A percentile compares a stretch with the other conserved stretches of the same genome.
These are phyloP conservation scores for Geranium rotundifolium DNA, from an alignment of 345 rosid species.

Conservation along the genomic window DNA sequence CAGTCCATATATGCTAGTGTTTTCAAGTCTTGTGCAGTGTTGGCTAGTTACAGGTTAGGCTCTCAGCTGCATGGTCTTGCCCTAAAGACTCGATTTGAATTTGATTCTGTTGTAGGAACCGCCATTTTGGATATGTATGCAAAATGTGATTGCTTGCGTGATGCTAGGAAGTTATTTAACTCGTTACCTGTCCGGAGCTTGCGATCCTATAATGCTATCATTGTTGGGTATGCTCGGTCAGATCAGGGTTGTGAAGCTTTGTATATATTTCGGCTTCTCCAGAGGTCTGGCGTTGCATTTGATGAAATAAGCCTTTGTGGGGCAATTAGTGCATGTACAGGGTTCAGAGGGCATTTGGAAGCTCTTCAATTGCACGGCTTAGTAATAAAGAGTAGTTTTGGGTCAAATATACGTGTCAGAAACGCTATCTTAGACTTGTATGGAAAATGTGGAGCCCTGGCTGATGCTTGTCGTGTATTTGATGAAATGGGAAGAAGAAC, in stretches of 20 bases:
- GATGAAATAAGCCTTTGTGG: constrained; percentile 80
- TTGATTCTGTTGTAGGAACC: constrained; percentile 65
- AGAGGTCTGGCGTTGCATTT: constrained; percentile 49
- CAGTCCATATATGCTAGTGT: constrained; percentile 87
- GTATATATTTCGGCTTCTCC: constrained; percentile 38
- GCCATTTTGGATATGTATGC: constrained; percentile 92
- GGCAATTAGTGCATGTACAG: constrained; percentile 75
- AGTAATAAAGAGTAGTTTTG: constrained; percentile 43
- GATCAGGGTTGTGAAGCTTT: constrained; percentile 53
- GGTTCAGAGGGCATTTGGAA: constrained; percentile 41
- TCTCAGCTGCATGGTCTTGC: constrained; percentile 81
- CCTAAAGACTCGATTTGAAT: constrained; percentile 45
- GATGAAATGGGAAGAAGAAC: constrained; percentile 60
- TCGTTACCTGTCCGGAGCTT: constrained; percentile 42
- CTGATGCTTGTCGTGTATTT: constrained; percentile 50
- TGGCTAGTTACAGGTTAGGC: constrained; percentile 44
- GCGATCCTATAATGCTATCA: constrained; percentile 81
- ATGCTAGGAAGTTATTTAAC: constrained; percentile 61
- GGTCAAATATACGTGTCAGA: constrained; percentile 46
- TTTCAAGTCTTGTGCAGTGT: constrained; percentile 67
- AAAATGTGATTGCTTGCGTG: constrained; percentile 51
- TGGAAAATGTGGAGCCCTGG: constrained; percentile 70
- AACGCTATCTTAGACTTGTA: constrained; percentile 87
- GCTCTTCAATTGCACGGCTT: constrained; percentile 69
- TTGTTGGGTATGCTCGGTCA: constrained; percentile 54